phyloP scores from a whole-genome alignment of 345 rosid genomes.

The Populus davidiana region DNA sequence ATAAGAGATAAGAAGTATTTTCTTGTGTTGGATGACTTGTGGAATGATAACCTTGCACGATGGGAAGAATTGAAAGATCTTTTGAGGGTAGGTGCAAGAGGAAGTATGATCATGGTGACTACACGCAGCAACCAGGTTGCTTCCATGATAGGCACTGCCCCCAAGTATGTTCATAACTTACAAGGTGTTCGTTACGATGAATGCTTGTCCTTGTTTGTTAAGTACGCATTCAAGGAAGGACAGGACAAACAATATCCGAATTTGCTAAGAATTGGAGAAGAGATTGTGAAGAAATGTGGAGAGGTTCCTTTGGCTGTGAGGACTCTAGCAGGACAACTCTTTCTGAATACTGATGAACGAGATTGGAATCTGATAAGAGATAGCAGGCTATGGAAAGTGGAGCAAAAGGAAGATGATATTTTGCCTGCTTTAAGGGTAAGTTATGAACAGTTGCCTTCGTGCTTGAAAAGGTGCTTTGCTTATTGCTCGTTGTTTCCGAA shows the following conservation, averaged over 20 bases:
- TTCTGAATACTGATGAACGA: neutral
- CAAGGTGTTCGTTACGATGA: constrained; percentile 14
- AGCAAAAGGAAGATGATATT: neutral
- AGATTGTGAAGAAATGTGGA: constrained; percentile 30
- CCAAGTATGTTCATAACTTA: neutral
- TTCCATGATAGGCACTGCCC: neutral
- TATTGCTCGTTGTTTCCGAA: constrained; percentile 25
- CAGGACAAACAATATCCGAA: constrained; percentile 4
- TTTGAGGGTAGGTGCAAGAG: constrained; percentile 1
- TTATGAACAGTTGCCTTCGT: constrained; percentile 6
- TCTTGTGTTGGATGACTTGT: constrained; percentile 24
- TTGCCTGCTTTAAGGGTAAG: constrained; percentile 17
- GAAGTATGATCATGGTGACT: constrained; percentile 24
- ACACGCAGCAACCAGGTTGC: constrained; percentile 5
- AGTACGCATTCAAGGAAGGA: constrained; percentile 22
- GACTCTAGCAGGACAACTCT: constrained; percentile 20
- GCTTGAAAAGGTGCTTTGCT: constrained; percentile 7
- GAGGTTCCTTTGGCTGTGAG: constrained; percentile 29
- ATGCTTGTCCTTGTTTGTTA: constrained; percentile 15
- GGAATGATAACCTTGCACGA: constrained; percentile 9
- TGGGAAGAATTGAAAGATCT: constrained; percentile 8
- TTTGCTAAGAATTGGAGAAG: constrained; percentile 9
- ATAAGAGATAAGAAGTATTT: neutral
- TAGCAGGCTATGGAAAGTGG: constrained; percentile 27
- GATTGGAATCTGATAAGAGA: constrained; percentile 16